phyloP scores from a whole-genome alignment of 345 rosid species.

The Anacardium occidentale region DNA sequence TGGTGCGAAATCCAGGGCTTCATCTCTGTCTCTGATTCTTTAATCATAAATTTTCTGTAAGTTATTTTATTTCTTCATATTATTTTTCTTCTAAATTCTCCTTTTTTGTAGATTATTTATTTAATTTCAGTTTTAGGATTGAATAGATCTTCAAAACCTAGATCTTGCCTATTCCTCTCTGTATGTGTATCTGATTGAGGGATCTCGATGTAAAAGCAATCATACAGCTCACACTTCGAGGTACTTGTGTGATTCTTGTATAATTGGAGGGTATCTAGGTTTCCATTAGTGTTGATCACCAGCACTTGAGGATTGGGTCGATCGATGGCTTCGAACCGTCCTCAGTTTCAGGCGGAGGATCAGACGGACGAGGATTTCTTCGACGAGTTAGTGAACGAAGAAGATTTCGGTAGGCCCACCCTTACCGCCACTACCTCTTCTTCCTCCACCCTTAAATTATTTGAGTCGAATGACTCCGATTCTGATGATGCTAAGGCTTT shows the following conservation, averaged over 20 bases:
- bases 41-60: slow-evolving; percentile 37
- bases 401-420: slow-evolving; percentile 35
- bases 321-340: slow-evolving; percentile 81
- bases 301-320: slow-evolving; percentile 1
- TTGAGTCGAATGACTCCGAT: slow-evolving; percentile 39
- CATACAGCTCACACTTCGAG: slow-evolving; percentile 34
- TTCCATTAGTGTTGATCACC: slow-evolving; percentile 22
- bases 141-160: slow-evolving; percentile 33
- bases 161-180: slow-evolving; percentile 37
- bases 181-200: slow-evolving; percentile 29
- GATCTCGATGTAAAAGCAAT: slow-evolving; percentile 40
- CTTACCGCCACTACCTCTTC: slow-evolving; percentile 12
- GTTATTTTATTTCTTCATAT: slow-evolving; percentile 15
- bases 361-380: slow-evolving; percentile 98
- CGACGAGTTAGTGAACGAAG: slow-evolving; percentile 77
- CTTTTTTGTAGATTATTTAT: neutral
- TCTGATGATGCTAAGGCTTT: slow-evolving; percentile 60
- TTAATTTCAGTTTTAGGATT: slow-evolving; percentile 18
- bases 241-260: slow-evolving; percentile 13
- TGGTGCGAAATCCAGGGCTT: slow-evolving; percentile 38
- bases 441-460: slow-evolving; percentile 20
- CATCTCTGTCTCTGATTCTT: slow-evolving; percentile 18
- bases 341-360: slow-evolving; percentile 77
- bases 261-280: slow-evolving; percentile 20
- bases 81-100: neutral